Evolutionary conservation across 805 yeast genomes (phyloP).

Genomic region (Ogataea henricii): DNA sequence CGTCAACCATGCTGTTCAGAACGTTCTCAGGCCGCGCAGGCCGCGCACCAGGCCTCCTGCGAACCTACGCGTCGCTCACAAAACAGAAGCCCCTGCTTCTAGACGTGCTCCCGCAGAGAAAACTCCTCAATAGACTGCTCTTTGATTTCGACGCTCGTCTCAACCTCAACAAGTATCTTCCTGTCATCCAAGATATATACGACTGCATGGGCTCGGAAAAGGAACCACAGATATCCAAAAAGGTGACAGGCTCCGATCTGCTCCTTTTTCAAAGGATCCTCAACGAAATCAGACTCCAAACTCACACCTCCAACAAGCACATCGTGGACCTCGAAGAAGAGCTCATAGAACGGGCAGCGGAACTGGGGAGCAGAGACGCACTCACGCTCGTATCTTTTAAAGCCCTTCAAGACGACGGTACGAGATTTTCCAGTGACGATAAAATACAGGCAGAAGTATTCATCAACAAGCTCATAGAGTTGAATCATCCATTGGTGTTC

Average conservation of each 20-base stretch:
- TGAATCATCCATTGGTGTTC: slow-evolving; percentile 71
- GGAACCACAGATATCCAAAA: slow-evolving; percentile 25
- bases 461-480: slow-evolving; percentile 54
- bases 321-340: slow-evolving; percentile 66
- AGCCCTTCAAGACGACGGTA: slow-evolving; percentile 43
- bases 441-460: slow-evolving; percentile 61
- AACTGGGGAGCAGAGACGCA: slow-evolving; percentile 80
- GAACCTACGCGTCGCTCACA: background rate
- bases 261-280: slow-evolving; percentile 69
- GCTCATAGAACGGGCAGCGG: slow-evolving; percentile 82
- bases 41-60: background rate
- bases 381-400: slow-evolving; percentile 71
- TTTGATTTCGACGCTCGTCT: slow-evolving; percentile 68
- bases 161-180: slow-evolving; percentile 53
- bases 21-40: background rate
- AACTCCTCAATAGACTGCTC: slow-evolving; percentile 55
- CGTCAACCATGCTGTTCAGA: too few species aligned
- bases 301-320: slow-evolving; percentile 59
- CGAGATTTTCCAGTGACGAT: slow-evolving; percentile 50
- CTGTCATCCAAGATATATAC: slow-evolving; percentile 55
- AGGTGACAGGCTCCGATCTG: slow-evolving; percentile 56
- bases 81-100: slow-evolving; percentile 40
- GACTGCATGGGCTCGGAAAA: slow-evolving; percentile 41
- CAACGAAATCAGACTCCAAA: slow-evolving; percentile 57
- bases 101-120: slow-evolving; percentile 59